Base-by-base conservation (phyloP, 768 basidiomycete species). In the Mycena albidolilacea region DNA sequence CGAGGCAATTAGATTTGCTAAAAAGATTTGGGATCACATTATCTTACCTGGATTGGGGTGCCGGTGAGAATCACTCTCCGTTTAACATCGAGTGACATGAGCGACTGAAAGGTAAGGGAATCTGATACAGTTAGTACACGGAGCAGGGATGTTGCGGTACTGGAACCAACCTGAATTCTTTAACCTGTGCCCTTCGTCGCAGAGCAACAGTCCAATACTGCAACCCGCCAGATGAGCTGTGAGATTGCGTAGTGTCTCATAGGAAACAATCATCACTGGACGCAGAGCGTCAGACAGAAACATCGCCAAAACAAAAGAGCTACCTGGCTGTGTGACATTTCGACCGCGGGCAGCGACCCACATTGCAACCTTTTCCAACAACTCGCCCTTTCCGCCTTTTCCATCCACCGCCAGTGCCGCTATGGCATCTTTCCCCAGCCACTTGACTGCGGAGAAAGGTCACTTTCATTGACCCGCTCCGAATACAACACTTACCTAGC, bases 241-340 rank as follows among this genome's bases (percentile, higher is more conserved):
- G 14, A 98, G 85, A 5, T 93, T 93, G 21, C 97, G 91, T 64
- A 99, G 87, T 0, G 96, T 97, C 81, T 99, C 97, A 76, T 99
- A 99, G 0, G 98, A 99, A 7, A 98, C 97, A 75, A 99, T 98
- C 95, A 99, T 96, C 57, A 99, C 97, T 97, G 72, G 23, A 30
- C 10, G 46, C 30, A 5, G 10, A 35, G 2, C n/a, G 38, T 72
- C 15, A 57, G 57, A 58, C 54, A 44, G 17, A 46, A 66, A 17
- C 62, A 73, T 44, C 30, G 43, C 17, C 30, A 39, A 43, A 67
- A 38, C n/a, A 48, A n/a, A 43, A 38, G 52, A 75, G 84, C 41
- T 77, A 95, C 97, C 96, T 83, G 97, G 97, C 71, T 96, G 93
- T 0, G 95, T 95, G 61, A 98, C 93, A 75, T 95, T 96, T 69